Base-by-base conservation (phyloP, 2,329 filamentous ascomycete genomes). In the Diaporthe sp. region DNA sequence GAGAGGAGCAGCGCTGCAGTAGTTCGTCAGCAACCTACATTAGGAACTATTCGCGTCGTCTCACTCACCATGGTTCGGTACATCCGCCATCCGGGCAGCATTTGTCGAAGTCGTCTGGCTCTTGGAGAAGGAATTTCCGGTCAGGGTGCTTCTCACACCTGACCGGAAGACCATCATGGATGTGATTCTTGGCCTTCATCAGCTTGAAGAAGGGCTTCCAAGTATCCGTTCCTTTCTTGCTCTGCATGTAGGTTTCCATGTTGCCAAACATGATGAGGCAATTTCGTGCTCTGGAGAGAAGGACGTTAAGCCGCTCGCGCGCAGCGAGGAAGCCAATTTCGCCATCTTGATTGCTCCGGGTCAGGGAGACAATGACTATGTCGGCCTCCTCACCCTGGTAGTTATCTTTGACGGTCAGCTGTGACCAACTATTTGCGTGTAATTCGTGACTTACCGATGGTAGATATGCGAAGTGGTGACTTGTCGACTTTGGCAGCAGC, bases 371-470 rank as follows among this genome's bases (percentile, higher is more conserved):
- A 10, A 96, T 88, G 0, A 95, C 91, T 22, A 96, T 92, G 1
- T 95, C 90, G 50, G 90, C 91, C 77, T 96, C 93, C 78, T 95
- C 93, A 1, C 94, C 93, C 80, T 95, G 94, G 74, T 93, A 96
- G 76, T 95, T 95, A 76, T 95, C 93, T 92, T 75, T 28, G 33
- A 60, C 52, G 30, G 72, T 77, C 19, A 73, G 17, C 22, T 45
- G 13, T n/a, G 47, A 4, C 25, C 10, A 35, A 50, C 17, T 60
- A 1, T 28, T 17, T 73, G 10, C 1, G 9, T 22, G 12, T 10
- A n/a, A 30, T 70, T 50, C 9, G 6, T 33, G 40, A 80, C 88
- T 80, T 82, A 93, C 92, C 92, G 69, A 95, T 93, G 0, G 93
- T 95, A 0, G 93, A 94, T 0, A 95, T 84, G 0, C 88, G 85